Conservation (phyloP, 345 rosid species). For the Nasturtium officinale region DNA sequence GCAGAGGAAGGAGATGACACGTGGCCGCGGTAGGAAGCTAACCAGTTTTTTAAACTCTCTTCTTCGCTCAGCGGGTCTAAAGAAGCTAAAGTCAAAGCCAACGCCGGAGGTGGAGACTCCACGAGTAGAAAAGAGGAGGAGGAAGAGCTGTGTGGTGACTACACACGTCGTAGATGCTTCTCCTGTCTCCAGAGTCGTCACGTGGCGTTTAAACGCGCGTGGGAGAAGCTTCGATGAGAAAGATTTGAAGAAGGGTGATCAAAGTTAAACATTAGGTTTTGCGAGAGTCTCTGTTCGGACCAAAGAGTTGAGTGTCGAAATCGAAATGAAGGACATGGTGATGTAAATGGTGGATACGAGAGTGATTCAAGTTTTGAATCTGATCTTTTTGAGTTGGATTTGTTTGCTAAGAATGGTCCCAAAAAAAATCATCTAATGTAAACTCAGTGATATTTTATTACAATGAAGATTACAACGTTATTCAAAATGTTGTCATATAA, state of each 20-base stretch:
- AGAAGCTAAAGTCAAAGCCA: conserved; percentile 63
- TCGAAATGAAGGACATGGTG: conserved; percentile 23
- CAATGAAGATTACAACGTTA: neutral
- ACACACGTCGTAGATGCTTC: conserved; percentile 51
- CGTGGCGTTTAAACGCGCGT: conserved; percentile 56
- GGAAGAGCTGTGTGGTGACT: conserved; percentile 62
- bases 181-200: conserved; percentile 52
- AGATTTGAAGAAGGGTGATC: conserved; percentile 25
- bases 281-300: conserved; percentile 29
- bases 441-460: neutral
- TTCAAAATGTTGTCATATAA: neutral
- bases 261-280: conserved; percentile 12
- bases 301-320: conserved; percentile 37
- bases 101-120: conserved; percentile 64
- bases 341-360: conserved; percentile 59
- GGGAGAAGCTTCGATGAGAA: conserved; percentile 63
- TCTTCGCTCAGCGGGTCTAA: conserved; percentile 65
- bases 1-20: conserved; percentile 47
- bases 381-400: conserved; percentile 83
- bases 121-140: conserved; percentile 64
- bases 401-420: conserved; percentile 28
- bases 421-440: conserved; percentile 13
- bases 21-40: conserved; percentile 62
- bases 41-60: conserved; percentile 83
- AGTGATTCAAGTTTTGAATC: conserved; percentile 94